Evolutionary conservation across 1,284 basidiomycete species (phyloP), one percentile per base, ranked within the genome.

Genomic region (Sporisorium sorghi): DNA sequence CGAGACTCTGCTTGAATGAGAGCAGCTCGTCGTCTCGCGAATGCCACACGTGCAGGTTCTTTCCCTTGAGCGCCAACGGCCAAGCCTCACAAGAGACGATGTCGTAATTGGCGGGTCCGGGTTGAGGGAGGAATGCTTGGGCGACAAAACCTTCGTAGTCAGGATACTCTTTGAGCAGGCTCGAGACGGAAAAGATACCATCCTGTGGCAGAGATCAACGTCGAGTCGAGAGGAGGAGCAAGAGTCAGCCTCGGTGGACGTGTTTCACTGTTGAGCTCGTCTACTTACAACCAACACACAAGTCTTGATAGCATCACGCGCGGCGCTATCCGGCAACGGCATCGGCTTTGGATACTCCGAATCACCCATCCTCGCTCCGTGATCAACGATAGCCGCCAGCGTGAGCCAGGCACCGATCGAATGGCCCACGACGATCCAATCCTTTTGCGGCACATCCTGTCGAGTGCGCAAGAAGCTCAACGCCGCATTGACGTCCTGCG

Each of bases 351-450:
- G 61, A 43, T 61, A 55, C 12, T 51, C 23, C 3, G 35, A 14
- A 32, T 58, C 42, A 3, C 44, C 54, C 0, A 4, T 11, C 15
- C 48, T 43, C 5, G 52, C 19, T 15, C 47, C 39, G 9, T n/a
- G n/a, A n/a, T 53, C 50, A 40, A 65, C 50, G 44, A 71, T 50
- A 0, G 68, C 64, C 9, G 73, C 63, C 2, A 68, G 33, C 7
- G 68, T 40, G 24, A 76, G 47, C 73, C 73, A 76, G 7, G 68
- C 73, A 0, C 73, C 73, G 21, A 76, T 65, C 46, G 73, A 76
- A 24, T 76, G 73, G 9, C 73, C 73, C 4, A 76, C 64, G 0
- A 76, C 47, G 5, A 65, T 21, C 63, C 63, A 66, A 17, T 43
- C 54, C 26, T 19, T 40, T 1, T 46, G 8, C 4, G 68, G 68